Base-by-base conservation (phyloP, 257 asterid genomes). In the Anisodus tanguticus region DNA sequence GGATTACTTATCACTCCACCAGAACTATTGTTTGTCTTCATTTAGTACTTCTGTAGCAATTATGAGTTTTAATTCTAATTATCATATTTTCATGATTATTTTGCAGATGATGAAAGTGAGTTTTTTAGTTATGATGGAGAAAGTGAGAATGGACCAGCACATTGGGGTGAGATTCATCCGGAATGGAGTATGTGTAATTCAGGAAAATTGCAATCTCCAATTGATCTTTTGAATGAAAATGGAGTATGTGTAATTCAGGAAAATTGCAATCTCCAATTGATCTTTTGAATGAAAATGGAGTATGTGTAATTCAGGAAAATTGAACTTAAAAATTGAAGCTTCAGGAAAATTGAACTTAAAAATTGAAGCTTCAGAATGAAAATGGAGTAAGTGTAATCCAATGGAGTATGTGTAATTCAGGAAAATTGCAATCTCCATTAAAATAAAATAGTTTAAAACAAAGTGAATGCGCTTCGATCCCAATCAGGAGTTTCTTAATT, bases 241-340 rank as follows among this genome's bases (percentile, higher is more conserved):
- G 98, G 98, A 82, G 82, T 3, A 79, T 59, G 9, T 95, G 98
- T 39, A 90, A 82, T n/a, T 8, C 86, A 1, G 97, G 98, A 37
- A 31, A 39, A 37, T 82, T 90, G 93, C 98, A 95, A 78, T 92
- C 98, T 53, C 98, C 97, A 1, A 91, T 94, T 35, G 97, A n/a
- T n/a, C n/a, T n/a, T n/a, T n/a, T n/a, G n/a, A n/a, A n/a, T n/a
- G n/a, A n/a, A n/a, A 91, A 68, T 95, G 98, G 98, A 82, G 82
- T 3, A 79, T 59, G 9, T 95, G 98, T 39, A 90, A 82, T n/a
- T 8, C 86, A 1, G 97, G 98, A 37, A 31, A 39, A 37, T 82
- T 90, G 93, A 98, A 95, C 74, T 92, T 98, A 45, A 98, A 97
- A 1, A 91, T 94, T 35, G 97, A n/a, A n/a, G n/a, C n/a, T n/a